These are phyloP conservation scores for Millerozyma acaciae DNA, from an alignment of 805 yeast genomes.

Conservation along the genomic window DNA sequence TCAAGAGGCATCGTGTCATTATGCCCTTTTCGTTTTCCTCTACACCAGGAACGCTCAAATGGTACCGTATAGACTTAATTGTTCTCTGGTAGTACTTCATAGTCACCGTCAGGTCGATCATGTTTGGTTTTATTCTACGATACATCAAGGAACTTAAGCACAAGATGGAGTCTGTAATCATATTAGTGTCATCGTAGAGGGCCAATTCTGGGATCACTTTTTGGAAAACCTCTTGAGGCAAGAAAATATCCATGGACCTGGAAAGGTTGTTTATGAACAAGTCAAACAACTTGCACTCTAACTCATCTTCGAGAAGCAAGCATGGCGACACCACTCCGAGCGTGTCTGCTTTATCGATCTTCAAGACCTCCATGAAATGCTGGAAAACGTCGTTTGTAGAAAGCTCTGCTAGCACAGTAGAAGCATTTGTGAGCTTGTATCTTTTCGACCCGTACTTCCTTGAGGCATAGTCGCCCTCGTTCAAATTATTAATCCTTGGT, in stretches of 20 bases:
- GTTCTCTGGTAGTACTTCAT: slow-evolving; percentile 35
- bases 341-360: slow-evolving; percentile 12
- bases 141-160: slow-evolving; percentile 35
- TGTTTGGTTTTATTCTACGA: slow-evolving; percentile 26
- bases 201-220: slow-evolving; percentile 34
- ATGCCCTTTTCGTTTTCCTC: slow-evolving; percentile 24
- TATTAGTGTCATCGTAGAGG: slow-evolving; percentile 33
- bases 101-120: slow-evolving; percentile 27
- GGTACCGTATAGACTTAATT: slow-evolving; percentile 28
- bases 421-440: slow-evolving; percentile 5
- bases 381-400: slow-evolving; percentile 21
- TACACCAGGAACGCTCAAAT: slow-evolving; percentile 23
- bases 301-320: slow-evolving; percentile 14
- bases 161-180: slow-evolving; percentile 34
- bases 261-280: slow-evolving; percentile 28
- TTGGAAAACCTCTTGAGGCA: slow-evolving; percentile 25
- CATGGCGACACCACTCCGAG: slow-evolving; percentile 7
- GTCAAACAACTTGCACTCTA: slow-evolving; percentile 31
- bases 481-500: slow-evolving; percentile 35
- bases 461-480: slow-evolving; percentile 9
- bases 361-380: slow-evolving; percentile 20
- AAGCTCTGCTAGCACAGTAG: slow-evolving; percentile 12
- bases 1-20: slow-evolving; percentile 32
- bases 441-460: slow-evolving; percentile 4
- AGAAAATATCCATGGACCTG: slow-evolving; percentile 28